Evolutionary conservation across 768 basidiomycete genomes (phyloP), one percentile per base, ranked within the genome.

Genomic region (Sistotremastrum suecicum): DNA sequence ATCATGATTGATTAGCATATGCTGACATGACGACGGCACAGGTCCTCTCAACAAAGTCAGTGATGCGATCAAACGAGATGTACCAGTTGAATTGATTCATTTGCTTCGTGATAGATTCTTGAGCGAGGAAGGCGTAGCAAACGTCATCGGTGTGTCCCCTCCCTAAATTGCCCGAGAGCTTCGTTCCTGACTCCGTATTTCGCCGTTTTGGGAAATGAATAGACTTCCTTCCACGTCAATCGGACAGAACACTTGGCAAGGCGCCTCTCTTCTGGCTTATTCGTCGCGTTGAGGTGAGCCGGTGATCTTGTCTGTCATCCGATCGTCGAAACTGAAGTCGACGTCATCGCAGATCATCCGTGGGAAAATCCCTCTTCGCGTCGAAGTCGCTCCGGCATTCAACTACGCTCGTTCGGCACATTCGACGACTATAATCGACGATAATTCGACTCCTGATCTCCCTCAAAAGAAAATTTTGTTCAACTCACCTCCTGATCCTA

Each of bases 381-480:
- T 97, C 61, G 87, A 98, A 65, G 91, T 88, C 54, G 89, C 88
- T 0, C 94, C 94, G 0, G 94, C 91, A 0, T 99, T 99, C 76
- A 82, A 95, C 61, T 99, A 99, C 55, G 91, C 89, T 0, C 72
- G 83, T 8, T 72, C 78, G 41, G 42, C 67, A 2, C 94, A 98
- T 60, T 74, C 68, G 5, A 83, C 83, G 1, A 59, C 68, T 31
- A 66, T 78, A 52, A 51, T 77, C 45, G 56, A 65, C 11, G 76
- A 80, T 54, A 53, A 69, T 55, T 65, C 72, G 41, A 41, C 67
- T 61, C 53, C 63, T 31, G 46, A 51, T 39, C 37, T 48, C 11
- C 47, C 54, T 5, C 76, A 76, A 40, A 60, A 71, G 36, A 84
- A 79, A 50, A 83, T 68, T 0, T 45, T 78, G 4, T 89, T 87